Evolutionary conservation across 306 rosid species (phyloP).

Genomic region (Styphnolobium japonicum): DNA sequence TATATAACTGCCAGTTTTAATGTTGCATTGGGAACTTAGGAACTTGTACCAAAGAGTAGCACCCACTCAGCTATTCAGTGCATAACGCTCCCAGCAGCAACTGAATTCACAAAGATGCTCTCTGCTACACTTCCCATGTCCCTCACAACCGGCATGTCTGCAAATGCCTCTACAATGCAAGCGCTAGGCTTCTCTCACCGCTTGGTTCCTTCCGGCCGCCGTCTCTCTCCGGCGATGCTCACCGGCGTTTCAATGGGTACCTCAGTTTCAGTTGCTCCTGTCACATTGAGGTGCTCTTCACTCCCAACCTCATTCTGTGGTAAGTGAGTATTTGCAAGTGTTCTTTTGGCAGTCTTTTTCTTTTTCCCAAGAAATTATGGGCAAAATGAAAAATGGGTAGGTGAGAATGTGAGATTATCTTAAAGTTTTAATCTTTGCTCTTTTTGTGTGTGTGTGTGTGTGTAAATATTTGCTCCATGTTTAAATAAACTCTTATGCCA

Average conservation of each 20-base stretch:
- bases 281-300: constrained; percentile 38
- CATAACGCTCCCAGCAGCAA: not conserved
- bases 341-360: not conserved
- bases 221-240: constrained; percentile 25
- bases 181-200: constrained; percentile 26
- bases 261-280: constrained; percentile 20
- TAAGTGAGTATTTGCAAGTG: constrained; percentile 11
- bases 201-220: constrained; percentile 14
- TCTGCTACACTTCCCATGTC: constrained; percentile 18
- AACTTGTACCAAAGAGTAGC: not conserved
- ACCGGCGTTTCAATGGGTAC: constrained; percentile 20
- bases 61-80: not conserved
- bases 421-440: constrained; percentile 18
- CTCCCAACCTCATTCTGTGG: constrained; percentile 20
- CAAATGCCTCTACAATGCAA: constrained; percentile 17
- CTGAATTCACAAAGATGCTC: not conserved
- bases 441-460: no score
- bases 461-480: not conserved
- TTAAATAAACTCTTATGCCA: not conserved
- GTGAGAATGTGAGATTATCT: not conserved
- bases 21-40: not conserved
- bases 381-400: not conserved
- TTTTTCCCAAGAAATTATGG: not conserved
- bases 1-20: not conserved
- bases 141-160: not conserved